These are phyloP conservation scores for Claviceps fusiformis DNA, from an alignment of 2,329 filamentous ascomycete genomes.

Conservation along the genomic window DNA sequence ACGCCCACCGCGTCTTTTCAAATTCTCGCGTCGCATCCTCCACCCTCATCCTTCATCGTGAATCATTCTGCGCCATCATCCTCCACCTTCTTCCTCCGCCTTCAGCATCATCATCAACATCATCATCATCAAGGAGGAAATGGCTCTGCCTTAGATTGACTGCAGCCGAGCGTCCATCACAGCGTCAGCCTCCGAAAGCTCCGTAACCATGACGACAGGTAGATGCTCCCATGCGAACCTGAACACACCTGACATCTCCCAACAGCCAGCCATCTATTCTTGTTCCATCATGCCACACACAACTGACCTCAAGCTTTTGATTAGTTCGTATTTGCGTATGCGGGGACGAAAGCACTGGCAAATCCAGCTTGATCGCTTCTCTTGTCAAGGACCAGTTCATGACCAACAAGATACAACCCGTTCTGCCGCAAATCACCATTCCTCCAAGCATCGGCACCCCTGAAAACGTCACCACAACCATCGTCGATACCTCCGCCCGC, in stretches of 20 bases:
- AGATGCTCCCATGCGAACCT: background rate
- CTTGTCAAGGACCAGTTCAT: conserved; percentile 97
- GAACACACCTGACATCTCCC: background rate
- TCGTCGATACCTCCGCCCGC: conserved; percentile 91
- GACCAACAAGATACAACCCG: conserved; percentile 84
- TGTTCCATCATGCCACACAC: background rate
- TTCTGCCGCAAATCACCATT: conserved; percentile 89
- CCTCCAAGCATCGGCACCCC: conserved; percentile 85
- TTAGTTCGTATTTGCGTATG: conserved; percentile 84
- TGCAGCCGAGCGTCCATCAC: conserved; percentile 2
- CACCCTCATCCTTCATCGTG: too few relatives aligned
- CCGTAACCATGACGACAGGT: conserved; percentile 5
- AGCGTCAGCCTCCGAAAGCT: conserved; percentile 1
- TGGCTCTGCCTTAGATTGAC: conserved; percentile 7
- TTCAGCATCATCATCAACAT: background rate
- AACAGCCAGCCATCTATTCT: too few relatives aligned
- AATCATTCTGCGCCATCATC: too few relatives aligned
- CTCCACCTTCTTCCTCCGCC: background rate
- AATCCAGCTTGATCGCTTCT: conserved; percentile 85
- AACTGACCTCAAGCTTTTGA: conserved; percentile 4
- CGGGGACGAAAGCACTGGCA: conserved; percentile 91
- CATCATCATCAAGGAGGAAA: conserved; percentile 4
- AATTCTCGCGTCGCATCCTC: background rate
- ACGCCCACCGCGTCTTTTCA: background rate
- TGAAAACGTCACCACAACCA: conserved; percentile 92